Percentiles rank a stretch among this genome's conserved stretches.
Conservation (phyloP, 1,284 basidiomycete species). For the Ustilago trichophora region DNA sequence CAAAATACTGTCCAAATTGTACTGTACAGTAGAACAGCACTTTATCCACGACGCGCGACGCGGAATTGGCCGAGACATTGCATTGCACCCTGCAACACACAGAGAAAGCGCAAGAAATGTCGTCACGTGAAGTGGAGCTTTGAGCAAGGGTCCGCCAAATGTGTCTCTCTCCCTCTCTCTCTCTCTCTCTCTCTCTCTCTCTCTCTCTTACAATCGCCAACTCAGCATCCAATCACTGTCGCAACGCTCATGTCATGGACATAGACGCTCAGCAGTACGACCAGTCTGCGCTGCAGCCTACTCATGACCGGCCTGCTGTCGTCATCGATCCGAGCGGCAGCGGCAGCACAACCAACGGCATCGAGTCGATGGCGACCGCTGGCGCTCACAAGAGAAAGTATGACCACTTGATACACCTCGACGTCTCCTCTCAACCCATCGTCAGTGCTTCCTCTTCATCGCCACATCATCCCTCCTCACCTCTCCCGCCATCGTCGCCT, state of each 20-base stretch:
- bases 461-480: conserved; percentile 8
- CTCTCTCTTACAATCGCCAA: not conserved
- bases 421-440: not conserved
- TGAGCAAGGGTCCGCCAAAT: not conserved
- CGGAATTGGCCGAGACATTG: not conserved
- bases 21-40: too few species aligned
- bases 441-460: conserved; percentile 5
- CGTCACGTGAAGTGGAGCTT: conserved; percentile 15
- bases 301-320: too few species aligned
- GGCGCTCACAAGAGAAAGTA: conserved; percentile 29
- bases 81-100: too few species aligned
- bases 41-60: conserved; percentile 30
- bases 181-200: not conserved
- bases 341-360: too few species aligned
- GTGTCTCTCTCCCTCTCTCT: not conserved
- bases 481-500: conserved; percentile 3
- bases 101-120: not conserved
- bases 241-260: conserved; percentile 21
- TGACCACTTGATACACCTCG: conserved; percentile 17
- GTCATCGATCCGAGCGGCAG: too few species aligned
- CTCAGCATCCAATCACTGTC: too few species aligned
- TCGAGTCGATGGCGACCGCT: not conserved
- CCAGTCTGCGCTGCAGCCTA: too few species aligned
- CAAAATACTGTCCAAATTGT: too few species aligned
- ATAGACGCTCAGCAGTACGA: not conserved